phyloP scores from a whole-genome alignment of 228 moss, liverwort and hornwort genomes.

The Sphagnum fallax region DNA sequence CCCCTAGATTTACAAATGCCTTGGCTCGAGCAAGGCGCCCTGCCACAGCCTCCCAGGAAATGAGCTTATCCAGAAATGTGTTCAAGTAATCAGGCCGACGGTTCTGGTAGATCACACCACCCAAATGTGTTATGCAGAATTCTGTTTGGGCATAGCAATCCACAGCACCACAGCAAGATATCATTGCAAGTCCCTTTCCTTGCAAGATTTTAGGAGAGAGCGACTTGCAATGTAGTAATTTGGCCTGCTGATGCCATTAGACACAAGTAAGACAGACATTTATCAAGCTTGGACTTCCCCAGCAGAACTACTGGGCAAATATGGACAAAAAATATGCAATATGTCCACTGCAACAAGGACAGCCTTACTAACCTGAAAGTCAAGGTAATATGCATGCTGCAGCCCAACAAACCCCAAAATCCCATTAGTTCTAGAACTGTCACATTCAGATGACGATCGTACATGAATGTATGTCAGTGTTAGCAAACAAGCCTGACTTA shows the following conservation, averaged over 20 bases:
- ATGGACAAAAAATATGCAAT: too few species aligned
- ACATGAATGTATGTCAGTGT: too few species aligned
- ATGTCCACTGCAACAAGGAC: too few species aligned
- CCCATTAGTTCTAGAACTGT: too few species aligned
- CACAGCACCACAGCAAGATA: neutral
- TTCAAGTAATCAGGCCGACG: constrained; percentile 62
- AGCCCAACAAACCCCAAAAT: constrained; percentile 1
- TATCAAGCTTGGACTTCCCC: neutral
- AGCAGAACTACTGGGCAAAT: too few species aligned
- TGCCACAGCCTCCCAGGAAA: constrained; percentile 65
- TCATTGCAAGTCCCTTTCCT: neutral
- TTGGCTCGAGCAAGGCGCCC: constrained; percentile 63
- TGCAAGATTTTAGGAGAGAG: neutral
- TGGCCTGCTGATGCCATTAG: neutral
- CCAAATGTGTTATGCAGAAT: neutral
- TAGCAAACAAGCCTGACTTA: too few species aligned
- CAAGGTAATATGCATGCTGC: constrained; percentile 93
- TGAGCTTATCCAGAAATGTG: constrained; percentile 50
- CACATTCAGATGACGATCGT: too few species aligned
- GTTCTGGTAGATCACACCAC: constrained; percentile 32
- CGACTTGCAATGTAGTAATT: neutral
- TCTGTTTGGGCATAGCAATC: neutral
- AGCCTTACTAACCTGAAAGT: constrained; percentile 43
- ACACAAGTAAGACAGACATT: neutral
- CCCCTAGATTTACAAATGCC: constrained; percentile 66